phyloP scores from a whole-genome alignment of 331 rosid genomes.

The Acacia concinna region DNA sequence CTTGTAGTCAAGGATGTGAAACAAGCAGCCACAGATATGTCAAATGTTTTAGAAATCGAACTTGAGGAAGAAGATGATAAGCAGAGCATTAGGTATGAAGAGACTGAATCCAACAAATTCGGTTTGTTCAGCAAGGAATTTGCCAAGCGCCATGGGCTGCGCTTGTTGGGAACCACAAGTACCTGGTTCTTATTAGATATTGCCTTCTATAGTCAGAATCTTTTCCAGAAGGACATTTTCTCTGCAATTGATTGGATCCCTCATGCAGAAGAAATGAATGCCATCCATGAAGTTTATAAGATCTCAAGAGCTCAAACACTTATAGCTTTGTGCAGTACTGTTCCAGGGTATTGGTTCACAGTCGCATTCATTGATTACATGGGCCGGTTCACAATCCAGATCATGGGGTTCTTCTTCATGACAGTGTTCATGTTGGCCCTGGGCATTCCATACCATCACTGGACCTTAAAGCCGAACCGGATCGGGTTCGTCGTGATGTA shows the following conservation, averaged over 20 bases:
- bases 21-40: conserved; percentile 80
- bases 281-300: conserved; percentile 62
- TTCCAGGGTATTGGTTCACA: conserved; percentile 93
- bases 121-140: conserved; percentile 70
- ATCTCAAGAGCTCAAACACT: conserved; percentile 86
- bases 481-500: conserved; percentile 71
- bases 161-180: conserved; percentile 67
- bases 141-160: conserved; percentile 66
- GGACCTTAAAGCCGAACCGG: conserved; percentile 51
- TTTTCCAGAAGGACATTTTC: conserved; percentile 90
- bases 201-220: conserved; percentile 88
- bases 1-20: conserved; percentile 75
- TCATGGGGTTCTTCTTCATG: conserved; percentile 94
- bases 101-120: conserved; percentile 25
- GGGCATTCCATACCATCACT: conserved; percentile 83
- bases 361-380: conserved; percentile 61
- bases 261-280: conserved; percentile 58
- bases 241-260: conserved; percentile 83
- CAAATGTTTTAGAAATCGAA: conserved; percentile 67
- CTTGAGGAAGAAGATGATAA: conserved; percentile 58
- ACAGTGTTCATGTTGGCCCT: conserved; percentile 89
- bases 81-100: background rate
- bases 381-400: conserved; percentile 78
- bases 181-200: conserved; percentile 89
- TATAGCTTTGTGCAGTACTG: conserved; percentile 80